Base-by-base conservation (phyloP, 2,329 filamentous ascomycete genomes). In the Hymenoscyphus fraxineus region DNA sequence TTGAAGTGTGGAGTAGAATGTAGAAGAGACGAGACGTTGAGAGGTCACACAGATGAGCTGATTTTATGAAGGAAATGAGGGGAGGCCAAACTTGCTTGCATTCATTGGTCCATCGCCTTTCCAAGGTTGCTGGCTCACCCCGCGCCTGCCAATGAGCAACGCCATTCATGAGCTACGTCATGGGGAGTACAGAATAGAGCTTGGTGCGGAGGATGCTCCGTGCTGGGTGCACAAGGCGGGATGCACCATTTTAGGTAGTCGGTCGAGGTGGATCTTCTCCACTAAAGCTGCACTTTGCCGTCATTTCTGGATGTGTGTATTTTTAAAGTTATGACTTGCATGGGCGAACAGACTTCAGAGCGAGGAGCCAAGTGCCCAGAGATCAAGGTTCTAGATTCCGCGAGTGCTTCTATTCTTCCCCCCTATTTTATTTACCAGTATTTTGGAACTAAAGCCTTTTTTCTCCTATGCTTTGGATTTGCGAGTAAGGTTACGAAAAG, bases 41-140 rank as follows among this genome's bases (percentile, higher is more conserved):
- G 27, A 64, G 55, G 55, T 57, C 55, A 57, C 55, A 57, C 55
- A 57, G 60, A 58, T 61, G 55, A 35, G 55, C 31, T 32, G 55
- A 57, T 32, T 32, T 54, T 57, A 51, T 63, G 56, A 41, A 39
- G 38, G 56, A 62, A 40, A 44, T 22, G 56, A 57, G 32, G 55
- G 55, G 32, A 57, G 31, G 55, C 13, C 27, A n/a, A 13, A 16
- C 31, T 32, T n/a, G 51, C 19, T 27, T 27, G 10, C 22, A 55
- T 3, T 38, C 31, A 57, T 57, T 57, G 55, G 55, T 38, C 32
- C 13, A 10, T 57, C 12, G 32, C 31, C 27, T 9, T 27, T 9
- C 47, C 47, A 54, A 54, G 47, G 47, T 54, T 54, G 7, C 22
- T 2, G 3, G 12, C 3, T 12, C 12, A n/a, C 44, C 44, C 44